Conservation (phyloP, 441 rosid species). For the Jatropha multifida region DNA sequence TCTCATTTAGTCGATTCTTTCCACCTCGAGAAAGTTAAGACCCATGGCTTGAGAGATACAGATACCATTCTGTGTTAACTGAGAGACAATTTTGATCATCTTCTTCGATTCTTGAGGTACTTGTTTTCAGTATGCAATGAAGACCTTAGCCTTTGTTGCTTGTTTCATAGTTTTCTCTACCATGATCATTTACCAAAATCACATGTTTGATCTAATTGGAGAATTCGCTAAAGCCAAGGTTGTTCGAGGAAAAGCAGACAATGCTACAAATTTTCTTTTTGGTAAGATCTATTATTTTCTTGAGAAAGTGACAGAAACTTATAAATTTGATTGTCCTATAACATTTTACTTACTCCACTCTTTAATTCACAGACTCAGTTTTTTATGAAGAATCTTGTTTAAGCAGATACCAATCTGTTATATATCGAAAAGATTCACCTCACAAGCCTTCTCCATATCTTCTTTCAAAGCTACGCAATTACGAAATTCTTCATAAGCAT, state of each 20-base stretch:
- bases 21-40: neutral
- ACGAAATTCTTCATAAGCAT: slow-evolving; percentile 39
- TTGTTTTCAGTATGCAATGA: neutral
- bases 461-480: slow-evolving; percentile 36
- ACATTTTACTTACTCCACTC: neutral
- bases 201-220: neutral
- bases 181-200: neutral
- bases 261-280: neutral
- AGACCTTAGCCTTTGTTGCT: neutral
- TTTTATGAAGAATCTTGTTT: slow-evolving; percentile 42
- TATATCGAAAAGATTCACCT: slow-evolving; percentile 35
- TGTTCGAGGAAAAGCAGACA: neutral
- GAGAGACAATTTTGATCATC: too few relatives aligned
- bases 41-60: neutral
- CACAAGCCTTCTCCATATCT: slow-evolving; percentile 40
- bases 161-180: neutral
- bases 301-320: neutral
- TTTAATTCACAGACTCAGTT: slow-evolving; percentile 2
- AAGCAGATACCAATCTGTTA: slow-evolving; percentile 37
- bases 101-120: too few relatives aligned
- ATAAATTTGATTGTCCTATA: neutral
- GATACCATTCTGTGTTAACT: too few relatives aligned
- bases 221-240: neutral
- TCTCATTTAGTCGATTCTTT: neutral
- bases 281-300: neutral